phyloP scores from a whole-genome alignment of 1,139 yeast genomes.

The Citeromyces hawaiiensis region DNA sequence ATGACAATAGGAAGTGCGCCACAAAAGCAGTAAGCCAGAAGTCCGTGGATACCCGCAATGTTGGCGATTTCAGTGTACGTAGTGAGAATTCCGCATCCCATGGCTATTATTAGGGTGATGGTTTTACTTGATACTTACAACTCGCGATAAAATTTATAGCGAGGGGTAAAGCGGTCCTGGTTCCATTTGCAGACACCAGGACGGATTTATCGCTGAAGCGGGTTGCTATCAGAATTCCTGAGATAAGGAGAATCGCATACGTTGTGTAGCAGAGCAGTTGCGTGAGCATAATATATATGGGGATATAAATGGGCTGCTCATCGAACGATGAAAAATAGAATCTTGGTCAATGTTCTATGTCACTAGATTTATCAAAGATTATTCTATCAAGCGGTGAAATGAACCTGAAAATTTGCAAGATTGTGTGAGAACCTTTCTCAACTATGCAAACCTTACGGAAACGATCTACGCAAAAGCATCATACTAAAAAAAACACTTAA shows the following conservation, averaged over 20 bases:
- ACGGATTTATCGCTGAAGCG: slow-evolving; percentile 31
- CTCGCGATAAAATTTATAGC: slow-evolving; percentile 82
- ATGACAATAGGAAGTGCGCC: slow-evolving; percentile 78
- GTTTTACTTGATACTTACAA: slow-evolving; percentile 42
- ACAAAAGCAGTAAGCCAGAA: slow-evolving; percentile 67
- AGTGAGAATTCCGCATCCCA: slow-evolving; percentile 84
- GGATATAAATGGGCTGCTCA: no score
- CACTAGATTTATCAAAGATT: no score
- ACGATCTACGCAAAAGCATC: no score
- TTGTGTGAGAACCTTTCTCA: no score
- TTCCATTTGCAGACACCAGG: slow-evolving; percentile 66
- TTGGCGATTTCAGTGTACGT: slow-evolving; percentile 85
- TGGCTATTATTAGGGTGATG: slow-evolving; percentile 31
- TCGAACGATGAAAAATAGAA: background rate
- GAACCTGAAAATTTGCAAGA: no score
- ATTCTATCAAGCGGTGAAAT: no score
- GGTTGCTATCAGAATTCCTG: slow-evolving; percentile 48
- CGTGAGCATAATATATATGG: background rate
- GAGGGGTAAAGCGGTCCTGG: slow-evolving; percentile 69
- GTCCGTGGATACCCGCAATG: slow-evolving; percentile 76
- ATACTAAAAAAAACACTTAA: no score
- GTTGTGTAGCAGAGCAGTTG: slow-evolving; percentile 44
- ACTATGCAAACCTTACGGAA: no score
- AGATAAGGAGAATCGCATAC: slow-evolving; percentile 49
- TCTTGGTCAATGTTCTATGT: no score